Evolutionary conservation across 2,329 filamentous ascomycete genomes (phyloP).

Genomic region (Fusarium scirpi): DNA sequence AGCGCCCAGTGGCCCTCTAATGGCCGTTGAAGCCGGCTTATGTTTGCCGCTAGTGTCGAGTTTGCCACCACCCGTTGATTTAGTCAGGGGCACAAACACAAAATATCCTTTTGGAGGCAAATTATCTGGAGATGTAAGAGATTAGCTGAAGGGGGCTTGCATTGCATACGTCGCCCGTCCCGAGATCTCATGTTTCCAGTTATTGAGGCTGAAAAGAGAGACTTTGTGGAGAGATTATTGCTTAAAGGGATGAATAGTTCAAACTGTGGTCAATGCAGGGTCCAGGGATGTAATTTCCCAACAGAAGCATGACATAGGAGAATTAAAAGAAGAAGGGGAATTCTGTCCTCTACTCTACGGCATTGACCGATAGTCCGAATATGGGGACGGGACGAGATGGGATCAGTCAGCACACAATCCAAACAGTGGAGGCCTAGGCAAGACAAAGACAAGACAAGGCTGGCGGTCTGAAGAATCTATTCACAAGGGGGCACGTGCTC

Average conservation of each 20-base stretch:
- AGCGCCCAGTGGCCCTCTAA: constrained; percentile 29
- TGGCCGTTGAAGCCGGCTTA: constrained; percentile 37
- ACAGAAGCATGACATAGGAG: constrained; percentile 47
- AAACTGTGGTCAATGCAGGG: constrained; percentile 41
- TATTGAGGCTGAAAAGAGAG: constrained; percentile 35
- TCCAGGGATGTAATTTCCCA: constrained; percentile 45
- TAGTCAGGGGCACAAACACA: constrained; percentile 44
- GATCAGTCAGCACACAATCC: neutral
- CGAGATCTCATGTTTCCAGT: constrained; percentile 1
- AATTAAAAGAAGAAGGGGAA: too few relatives aligned
- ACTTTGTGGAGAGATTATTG: constrained; percentile 33
- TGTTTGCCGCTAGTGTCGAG: constrained; percentile 42
- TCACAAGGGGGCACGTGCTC: constrained; percentile 37
- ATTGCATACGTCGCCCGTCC: constrained; percentile 8
- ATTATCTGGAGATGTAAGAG: constrained; percentile 5
- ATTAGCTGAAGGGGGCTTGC: constrained; percentile 22
- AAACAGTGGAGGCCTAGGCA: neutral
- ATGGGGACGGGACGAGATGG: neutral
- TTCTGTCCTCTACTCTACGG: neutral
- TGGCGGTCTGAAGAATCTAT: constrained; percentile 7
- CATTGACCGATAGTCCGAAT: neutral
- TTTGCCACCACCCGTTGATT: constrained; percentile 44
- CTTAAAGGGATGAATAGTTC: constrained; percentile 31
- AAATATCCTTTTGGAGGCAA: neutral
- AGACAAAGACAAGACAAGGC: constrained; percentile 15